These are phyloP conservation scores for Angomonas deanei DNA, from an alignment of 208 protist genomes.

Conservation along the genomic window DNA sequence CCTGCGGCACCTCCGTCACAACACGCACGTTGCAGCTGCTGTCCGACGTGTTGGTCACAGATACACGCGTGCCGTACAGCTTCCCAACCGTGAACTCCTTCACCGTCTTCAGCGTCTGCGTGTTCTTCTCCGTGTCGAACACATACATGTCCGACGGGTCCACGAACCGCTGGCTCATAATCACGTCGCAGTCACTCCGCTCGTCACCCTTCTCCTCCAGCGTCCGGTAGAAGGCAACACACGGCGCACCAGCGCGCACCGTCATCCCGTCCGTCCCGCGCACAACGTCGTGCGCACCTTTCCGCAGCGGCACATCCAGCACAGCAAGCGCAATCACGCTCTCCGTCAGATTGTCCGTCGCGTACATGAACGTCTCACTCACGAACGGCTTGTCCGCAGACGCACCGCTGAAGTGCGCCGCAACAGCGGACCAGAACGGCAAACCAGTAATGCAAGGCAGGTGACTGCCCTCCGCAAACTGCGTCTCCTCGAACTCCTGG, in stretches of 20 bases:
- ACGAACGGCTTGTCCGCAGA: neutral
- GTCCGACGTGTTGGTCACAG: constrained; percentile 6
- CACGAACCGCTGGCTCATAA: constrained; percentile 6
- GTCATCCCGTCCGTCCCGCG: neutral
- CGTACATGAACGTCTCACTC: neutral
- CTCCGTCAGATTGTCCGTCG: constrained; percentile 1
- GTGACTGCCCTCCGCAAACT: neutral
- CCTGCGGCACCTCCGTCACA: constrained; percentile 11
- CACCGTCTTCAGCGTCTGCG: constrained; percentile 5
- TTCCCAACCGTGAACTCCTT: constrained; percentile 9
- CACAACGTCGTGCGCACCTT: neutral
- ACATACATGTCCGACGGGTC: constrained; percentile 7
- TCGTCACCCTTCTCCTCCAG: neutral
- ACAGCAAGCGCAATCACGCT: neutral
- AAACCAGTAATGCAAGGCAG: neutral
- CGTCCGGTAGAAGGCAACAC: neutral
- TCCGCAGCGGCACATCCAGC: neutral
- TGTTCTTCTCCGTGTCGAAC: neutral
- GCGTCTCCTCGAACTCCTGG: constrained; percentile 11
- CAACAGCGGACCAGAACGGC: neutral
- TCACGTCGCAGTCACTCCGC: constrained; percentile 1
- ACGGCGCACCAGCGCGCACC: neutral
- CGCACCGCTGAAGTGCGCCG: neutral
- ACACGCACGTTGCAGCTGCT: neutral
- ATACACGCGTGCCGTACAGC: constrained; percentile 2